Evolutionary conservation across 176 grass and related monocot genomes (phyloP).

Genomic region (Secale cereale): DNA sequence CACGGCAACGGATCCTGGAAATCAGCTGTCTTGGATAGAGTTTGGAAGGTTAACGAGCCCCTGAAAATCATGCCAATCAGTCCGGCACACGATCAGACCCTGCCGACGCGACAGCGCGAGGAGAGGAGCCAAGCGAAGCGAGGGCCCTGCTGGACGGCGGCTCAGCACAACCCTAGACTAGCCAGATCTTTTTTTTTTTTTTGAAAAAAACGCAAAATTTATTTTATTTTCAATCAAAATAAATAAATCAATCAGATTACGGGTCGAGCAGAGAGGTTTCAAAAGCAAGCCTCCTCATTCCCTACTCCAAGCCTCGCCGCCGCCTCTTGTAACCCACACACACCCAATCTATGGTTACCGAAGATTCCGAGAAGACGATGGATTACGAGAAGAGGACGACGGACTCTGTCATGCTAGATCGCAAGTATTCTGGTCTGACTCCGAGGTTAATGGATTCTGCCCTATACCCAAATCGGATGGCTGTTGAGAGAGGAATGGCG

Average conservation of each 20-base stretch:
- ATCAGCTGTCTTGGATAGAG: no score
- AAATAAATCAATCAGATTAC: no score
- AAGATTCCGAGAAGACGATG: neutral
- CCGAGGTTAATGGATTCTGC: neutral
- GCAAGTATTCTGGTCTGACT: no score
- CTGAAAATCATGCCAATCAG: neutral
- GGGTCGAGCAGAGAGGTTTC: no score
- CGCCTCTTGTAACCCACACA: neutral
- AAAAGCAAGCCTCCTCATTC: neutral
- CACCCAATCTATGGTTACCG: neutral
- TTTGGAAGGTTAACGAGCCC: neutral
- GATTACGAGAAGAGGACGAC: neutral
- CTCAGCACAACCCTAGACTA: no score
- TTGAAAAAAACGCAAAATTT: no score
- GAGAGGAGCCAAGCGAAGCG: neutral
- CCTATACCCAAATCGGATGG: neutral
- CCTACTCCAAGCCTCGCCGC: neutral
- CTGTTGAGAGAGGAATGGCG: neutral
- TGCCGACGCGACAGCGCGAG: neutral
- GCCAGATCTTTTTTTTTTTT: no score
- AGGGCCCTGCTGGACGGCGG: neutral
- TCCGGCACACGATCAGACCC: neutral
- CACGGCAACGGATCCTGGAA: neutral
- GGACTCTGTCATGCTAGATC: neutral
- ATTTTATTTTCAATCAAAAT: no score